phyloP scores from a whole-genome alignment of 768 basidiomycete species.

The Mycena filopes region DNA sequence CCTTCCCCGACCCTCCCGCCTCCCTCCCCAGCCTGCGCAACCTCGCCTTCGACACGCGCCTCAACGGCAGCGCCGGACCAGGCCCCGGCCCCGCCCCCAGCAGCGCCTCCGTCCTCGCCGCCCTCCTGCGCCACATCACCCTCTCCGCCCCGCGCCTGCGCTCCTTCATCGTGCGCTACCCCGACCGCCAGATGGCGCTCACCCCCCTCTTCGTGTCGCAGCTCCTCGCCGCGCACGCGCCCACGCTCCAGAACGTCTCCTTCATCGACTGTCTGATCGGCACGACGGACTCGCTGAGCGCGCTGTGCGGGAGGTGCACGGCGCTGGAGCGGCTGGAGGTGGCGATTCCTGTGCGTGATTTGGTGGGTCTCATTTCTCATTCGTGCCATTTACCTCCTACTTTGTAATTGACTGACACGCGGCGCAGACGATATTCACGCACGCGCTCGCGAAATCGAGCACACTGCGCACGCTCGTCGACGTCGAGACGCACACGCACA shows the following conservation, averaged over 20 bases:
- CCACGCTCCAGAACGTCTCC: slow-evolving; percentile 54
- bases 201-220: slow-evolving; percentile 52
- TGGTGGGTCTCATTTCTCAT: slow-evolving; percentile 46
- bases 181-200: slow-evolving; percentile 53
- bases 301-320: slow-evolving; percentile 55
- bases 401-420: background rate
- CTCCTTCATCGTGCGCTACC: slow-evolving; percentile 57
- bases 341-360: slow-evolving; percentile 60
- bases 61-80: slow-evolving; percentile 30
- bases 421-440: slow-evolving; percentile 45
- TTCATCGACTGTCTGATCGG: slow-evolving; percentile 59
- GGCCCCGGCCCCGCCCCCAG: slow-evolving; percentile 37
- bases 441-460: slow-evolving; percentile 47
- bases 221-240: slow-evolving; percentile 52
- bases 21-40: slow-evolving; percentile 56
- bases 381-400: background rate
- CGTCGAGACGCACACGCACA: slow-evolving; percentile 53
- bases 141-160: slow-evolving; percentile 43
- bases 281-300: slow-evolving; percentile 46
- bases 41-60: slow-evolving; percentile 64
- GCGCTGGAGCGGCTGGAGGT: slow-evolving; percentile 62
- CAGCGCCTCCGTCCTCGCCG: slow-evolving; percentile 34
- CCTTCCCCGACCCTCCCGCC: slow-evolving; percentile 42
- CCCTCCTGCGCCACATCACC: slow-evolving; percentile 43
- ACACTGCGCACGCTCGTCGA: slow-evolving; percentile 59